phyloP scores from a whole-genome alignment of 2,329 filamentous ascomycete genomes.

The Colletotrichum incanum region DNA sequence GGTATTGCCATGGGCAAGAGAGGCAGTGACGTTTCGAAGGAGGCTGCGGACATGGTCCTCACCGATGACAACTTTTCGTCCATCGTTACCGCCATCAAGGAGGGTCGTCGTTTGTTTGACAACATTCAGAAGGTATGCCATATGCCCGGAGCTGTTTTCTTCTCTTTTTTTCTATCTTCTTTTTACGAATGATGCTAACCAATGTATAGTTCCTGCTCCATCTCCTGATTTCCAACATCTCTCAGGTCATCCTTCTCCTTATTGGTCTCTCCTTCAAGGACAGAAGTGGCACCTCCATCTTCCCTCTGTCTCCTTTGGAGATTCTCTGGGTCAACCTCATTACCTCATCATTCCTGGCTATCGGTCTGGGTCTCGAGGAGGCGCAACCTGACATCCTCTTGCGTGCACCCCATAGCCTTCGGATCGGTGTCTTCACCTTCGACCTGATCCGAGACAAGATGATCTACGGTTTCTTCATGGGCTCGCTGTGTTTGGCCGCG shows the following conservation, averaged over 20 bases:
- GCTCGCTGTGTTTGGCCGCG: conserved; percentile 71
- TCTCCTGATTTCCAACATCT: conserved; percentile 78
- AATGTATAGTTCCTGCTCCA: conserved; percentile 70
- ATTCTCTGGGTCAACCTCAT: conserved; percentile 85
- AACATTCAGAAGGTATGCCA: conserved; percentile 79
- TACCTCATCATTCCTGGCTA: conserved; percentile 79
- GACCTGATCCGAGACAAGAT: conserved; percentile 79
- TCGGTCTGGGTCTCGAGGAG: conserved; percentile 80
- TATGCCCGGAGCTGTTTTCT: neutral
- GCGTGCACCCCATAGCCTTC: conserved; percentile 75
- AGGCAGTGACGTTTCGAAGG: conserved; percentile 82
- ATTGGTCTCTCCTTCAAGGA: conserved; percentile 81
- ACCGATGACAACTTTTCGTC: conserved; percentile 92
- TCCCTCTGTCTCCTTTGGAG: conserved; percentile 80
- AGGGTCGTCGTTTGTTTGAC: conserved; percentile 79
- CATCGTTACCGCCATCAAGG: conserved; percentile 80
- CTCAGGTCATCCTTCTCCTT: conserved; percentile 78
- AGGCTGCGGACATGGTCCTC: conserved; percentile 89
- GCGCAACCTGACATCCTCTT: conserved; percentile 78
- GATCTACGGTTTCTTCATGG: conserved; percentile 76
- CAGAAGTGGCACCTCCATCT: conserved; percentile 70
- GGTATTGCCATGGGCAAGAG: conserved; percentile 83
- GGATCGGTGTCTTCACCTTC: conserved; percentile 73
- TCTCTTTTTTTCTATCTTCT: neutral
- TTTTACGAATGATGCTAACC: conserved; percentile 5